phyloP scores from a whole-genome alignment of 139 green algal genomes.

The Closterium sp. region DNA sequence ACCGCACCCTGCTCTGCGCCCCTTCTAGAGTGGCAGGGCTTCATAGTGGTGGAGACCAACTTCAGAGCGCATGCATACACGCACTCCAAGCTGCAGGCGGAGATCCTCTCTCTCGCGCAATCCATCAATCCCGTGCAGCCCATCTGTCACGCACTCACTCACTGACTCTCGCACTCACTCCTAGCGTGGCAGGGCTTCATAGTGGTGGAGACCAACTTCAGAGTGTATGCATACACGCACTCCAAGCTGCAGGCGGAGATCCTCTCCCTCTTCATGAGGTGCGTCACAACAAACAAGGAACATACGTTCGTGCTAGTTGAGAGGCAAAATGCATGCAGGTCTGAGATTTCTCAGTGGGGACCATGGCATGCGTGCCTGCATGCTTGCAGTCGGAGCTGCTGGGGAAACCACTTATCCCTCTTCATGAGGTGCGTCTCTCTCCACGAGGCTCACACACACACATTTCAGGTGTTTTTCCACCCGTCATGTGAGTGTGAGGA shows the following conservation, averaged over 20 bases:
- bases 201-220: slow-evolving; percentile 58
- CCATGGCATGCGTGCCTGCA: slow-evolving; percentile 53
- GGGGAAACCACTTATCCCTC: no score
- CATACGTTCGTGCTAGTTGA: no score
- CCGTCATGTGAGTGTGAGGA: no score
- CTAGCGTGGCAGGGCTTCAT: slow-evolving; percentile 45
- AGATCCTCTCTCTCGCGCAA: slow-evolving; percentile 48
- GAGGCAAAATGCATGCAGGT: no score
- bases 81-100: slow-evolving; percentile 29
- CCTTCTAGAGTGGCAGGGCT: slow-evolving; percentile 18
- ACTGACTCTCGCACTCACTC: background rate
- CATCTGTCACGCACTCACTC: no score
- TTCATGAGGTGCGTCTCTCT: slow-evolving; percentile 29
- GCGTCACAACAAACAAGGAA: no score
- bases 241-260: slow-evolving; percentile 46
- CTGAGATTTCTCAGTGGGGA: no score
- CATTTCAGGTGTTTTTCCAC: no score
- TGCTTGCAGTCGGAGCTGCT: slow-evolving; percentile 43
- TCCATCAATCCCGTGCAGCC: no score
- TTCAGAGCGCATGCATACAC: slow-evolving; percentile 57
- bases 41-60: slow-evolving; percentile 60
- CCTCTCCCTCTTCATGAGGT: slow-evolving; percentile 44
- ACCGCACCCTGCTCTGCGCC: no score
- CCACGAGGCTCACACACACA: slow-evolving; percentile 19
- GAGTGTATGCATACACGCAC: slow-evolving; percentile 55